Conservation (phyloP, 306 rosid genomes). For the Sesbania bispinosa region DNA sequence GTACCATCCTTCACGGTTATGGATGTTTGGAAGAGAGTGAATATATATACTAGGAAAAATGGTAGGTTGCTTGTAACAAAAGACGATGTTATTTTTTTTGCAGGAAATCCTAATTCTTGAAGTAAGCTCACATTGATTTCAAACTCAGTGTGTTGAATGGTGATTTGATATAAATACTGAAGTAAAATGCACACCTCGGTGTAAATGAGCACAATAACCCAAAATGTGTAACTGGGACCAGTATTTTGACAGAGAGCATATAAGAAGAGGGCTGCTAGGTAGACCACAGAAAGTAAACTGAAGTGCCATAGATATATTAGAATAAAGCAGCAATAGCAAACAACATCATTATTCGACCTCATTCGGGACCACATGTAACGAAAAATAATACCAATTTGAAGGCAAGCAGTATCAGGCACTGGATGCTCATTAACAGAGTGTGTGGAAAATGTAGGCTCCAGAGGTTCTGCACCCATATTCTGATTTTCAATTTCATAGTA, state of each 20-base stretch:
- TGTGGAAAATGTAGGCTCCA: conserved; percentile 64
- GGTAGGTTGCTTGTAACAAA: conserved; percentile 76
- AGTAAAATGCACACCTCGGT: conserved; percentile 80
- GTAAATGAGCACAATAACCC: conserved; percentile 76
- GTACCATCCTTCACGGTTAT: conserved; percentile 81
- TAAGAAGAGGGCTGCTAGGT: conserved; percentile 77
- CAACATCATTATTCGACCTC: conserved; percentile 85
- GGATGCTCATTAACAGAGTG: conserved; percentile 43
- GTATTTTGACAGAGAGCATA: conserved; percentile 84
- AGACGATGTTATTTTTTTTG: conserved; percentile 53
- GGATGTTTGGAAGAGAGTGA: conserved; percentile 83
- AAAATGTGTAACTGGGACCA: conserved; percentile 81
- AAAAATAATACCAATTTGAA: conserved; percentile 73
- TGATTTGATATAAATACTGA: conserved; percentile 79
- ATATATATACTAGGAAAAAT: conserved; percentile 78
- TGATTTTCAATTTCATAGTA: conserved; percentile 86
- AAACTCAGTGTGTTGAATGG: conserved; percentile 74
- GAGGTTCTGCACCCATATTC: conserved; percentile 40
- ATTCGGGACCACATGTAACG: conserved; percentile 75
- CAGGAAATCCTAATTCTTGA: conserved; percentile 81
- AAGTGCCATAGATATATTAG: conserved; percentile 83
- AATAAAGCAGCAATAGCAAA: conserved; percentile 85
- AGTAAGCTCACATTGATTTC: conserved; percentile 49
- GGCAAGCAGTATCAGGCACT: conserved; percentile 48
- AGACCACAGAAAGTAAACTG: conserved; percentile 79